Base-by-base conservation (phyloP, 1,139 yeast species). In the Geotrichum fermentans region DNA sequence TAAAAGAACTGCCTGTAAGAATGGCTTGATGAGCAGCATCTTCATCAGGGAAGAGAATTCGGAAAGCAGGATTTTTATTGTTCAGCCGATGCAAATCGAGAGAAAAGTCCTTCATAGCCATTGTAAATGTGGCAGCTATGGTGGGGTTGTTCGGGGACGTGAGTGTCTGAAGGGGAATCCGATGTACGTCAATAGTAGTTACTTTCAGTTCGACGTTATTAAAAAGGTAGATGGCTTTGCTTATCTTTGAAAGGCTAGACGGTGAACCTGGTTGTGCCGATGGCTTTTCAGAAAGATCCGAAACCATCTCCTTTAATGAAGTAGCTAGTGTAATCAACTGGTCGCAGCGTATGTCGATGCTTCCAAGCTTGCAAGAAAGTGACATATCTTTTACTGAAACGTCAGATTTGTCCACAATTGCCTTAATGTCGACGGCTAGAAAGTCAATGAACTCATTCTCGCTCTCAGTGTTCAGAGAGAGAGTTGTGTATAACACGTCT, bases 11-110 rank as follows among this genome's bases (percentile, higher is more conserved):
- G 10, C 67, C 56, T 8, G 71, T 58, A 47, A 68, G 56, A 11
- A 69, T 63, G 3, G 70, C 68, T 55, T 71, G 74, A 53, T 71
- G 74, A 5, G 74, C 73, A 21, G 59, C 55, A 39, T 68, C 71
- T 16, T 55, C 57, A 7, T 60, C 61, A 1, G 60, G 56, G 52
- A 68, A 71, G 35, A 64, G 57, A 50, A 71, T 59, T 52, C 66
- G 62, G 55, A 70, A 70, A 2, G 72, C 72, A 7, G 73, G 71
- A 40, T 64, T 63, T 36, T 60, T 58, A 11, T 72, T 63, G 49
- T 66, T 68, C 49, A 71, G 61, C 1, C 73, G 59, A 30, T 72
- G 56, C 20, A 70, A 42, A 44, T 70, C 73, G 33, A 71, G 51
- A 11, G 62, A 61, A 44, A 70, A 46, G 49, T 70, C 73, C 41